Base-by-base conservation (phyloP, 2,329 filamentous ascomycete species). In the Coccinonectria pachysandricola region DNA sequence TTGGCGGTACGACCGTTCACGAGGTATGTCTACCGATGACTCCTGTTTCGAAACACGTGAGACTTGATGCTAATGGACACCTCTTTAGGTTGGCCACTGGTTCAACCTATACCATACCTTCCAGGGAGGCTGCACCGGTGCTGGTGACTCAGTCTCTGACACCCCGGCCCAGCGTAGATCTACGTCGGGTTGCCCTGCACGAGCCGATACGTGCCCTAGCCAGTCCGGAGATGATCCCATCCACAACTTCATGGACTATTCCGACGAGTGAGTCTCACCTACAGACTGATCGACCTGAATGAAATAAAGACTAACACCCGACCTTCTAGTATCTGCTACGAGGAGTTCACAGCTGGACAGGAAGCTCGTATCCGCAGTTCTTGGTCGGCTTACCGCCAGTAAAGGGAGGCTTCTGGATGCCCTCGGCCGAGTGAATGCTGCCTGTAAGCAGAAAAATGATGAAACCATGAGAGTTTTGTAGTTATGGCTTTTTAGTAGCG, bases 21-120 rank as follows among this genome's bases (percentile, higher is more conserved):
- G 51, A 62, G 39, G 45, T 54, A n/a, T n/a, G n/a, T n/a, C n/a
- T n/a, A n/a, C n/a, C n/a, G n/a, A n/a, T n/a, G n/a, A n/a, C n/a
- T n/a, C n/a, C n/a, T n/a, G n/a, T n/a, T n/a, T n/a, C n/a, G n/a
- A n/a, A n/a, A n/a, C n/a, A n/a, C n/a, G n/a, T n/a, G n/a, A n/a
- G n/a, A n/a, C n/a, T n/a, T n/a, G n/a, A n/a, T n/a, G n/a, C n/a
- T n/a, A n/a, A n/a, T n/a, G n/a, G n/a, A n/a, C n/a, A n/a, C n/a
- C n/a, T n/a, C n/a, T n/a, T n/a, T n/a, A n/a, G n/a, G n/a, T n/a
- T 14, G 58, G 57, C 5, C 57, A 61, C 39, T 61, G 58, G 57
- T 49, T 61, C 30, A 57, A 57, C 26, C 47, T 62, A 8, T 49
- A 46, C 31, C 59, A 62, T 34, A 59, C 57, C 9, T 62, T 61